A percentile compares a stretch with the other conserved stretches of the same genome.
These are phyloP conservation scores for Boletus sp. DNA, from an alignment of 768 basidiomycete genomes.

Conservation along the genomic window DNA sequence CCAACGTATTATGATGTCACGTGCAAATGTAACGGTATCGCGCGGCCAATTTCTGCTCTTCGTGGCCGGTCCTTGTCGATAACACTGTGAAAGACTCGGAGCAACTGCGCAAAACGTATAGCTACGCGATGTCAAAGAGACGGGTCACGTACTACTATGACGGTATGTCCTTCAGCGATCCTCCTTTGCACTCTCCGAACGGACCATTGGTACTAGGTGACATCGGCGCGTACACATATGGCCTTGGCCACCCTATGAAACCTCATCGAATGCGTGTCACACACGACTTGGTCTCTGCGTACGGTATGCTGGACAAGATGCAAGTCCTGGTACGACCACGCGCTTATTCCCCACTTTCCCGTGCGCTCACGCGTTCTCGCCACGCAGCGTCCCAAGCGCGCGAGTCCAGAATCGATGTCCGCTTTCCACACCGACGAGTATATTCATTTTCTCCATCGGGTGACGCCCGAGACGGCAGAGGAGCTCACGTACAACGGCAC, in stretches of 20 bases:
- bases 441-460: conserved; percentile 83
- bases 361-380: background rate
- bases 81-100: too few species aligned
- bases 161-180: conserved; percentile 38
- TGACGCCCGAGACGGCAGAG: conserved; percentile 89
- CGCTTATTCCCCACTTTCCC: background rate
- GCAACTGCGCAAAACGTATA: too few species aligned
- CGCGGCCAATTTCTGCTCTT: too few species aligned
- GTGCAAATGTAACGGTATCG: background rate
- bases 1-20: conserved; percentile 16
- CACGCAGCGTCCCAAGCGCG: conserved; percentile 66
- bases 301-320: conserved; percentile 94
- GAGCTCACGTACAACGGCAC: conserved; percentile 82
- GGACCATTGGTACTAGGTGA: conserved; percentile 50
- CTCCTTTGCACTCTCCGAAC: background rate
- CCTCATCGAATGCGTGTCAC: conserved; percentile 94
- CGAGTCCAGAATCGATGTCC: conserved; percentile 78
- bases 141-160: conserved; percentile 84
- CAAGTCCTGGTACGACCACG: conserved; percentile 66
- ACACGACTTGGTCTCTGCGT: conserved; percentile 87
- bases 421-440: conserved; percentile 99
- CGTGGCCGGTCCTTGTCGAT: too few species aligned
- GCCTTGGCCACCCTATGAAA: conserved; percentile 92
- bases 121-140: conserved; percentile 47
- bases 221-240: conserved; percentile 76